Evolutionary conservation across 2,329 filamentous ascomycete species (phyloP), one percentile per base, ranked within the genome.

Genomic region (Arthrobotrys iridis): DNA sequence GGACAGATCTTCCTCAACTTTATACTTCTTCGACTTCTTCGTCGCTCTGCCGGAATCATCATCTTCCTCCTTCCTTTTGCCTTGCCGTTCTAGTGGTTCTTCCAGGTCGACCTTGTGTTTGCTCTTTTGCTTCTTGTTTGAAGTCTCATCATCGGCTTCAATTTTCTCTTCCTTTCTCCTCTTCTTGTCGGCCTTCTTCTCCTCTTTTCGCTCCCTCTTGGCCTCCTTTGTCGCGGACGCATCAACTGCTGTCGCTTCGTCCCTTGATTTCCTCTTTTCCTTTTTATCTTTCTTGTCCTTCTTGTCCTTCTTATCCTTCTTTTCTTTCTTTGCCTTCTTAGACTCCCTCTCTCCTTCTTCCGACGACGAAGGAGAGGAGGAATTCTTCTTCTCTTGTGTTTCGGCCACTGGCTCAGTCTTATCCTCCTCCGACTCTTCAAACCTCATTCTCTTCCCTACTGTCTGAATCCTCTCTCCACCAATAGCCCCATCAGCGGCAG

Each of bases 401-500:
- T 52, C 46, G 2, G 28, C 46, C 26, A 33, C 26, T 8, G 46
- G 50, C 10, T 55, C n/a, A n/a, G n/a, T 13, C 10, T 6, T 35
- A n/a, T 60, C 41, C 7, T 41, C 28, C 20, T 40, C 30, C 13
- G 18, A 2, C 2, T 67, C 68, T 5, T 67, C 55, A 18, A 40
- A 41, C 15, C 37, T 45, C 26, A 40, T 45, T 15, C 40, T 74
- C 46, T 74, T 74, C 11, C 70, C 63, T 6, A 74, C 70, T 8
- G 70, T 67, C 62, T 74, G 55, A 46, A 74, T 74, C 37, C 46
- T 50, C 35, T 62, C 70, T 10, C 70, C 68, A 33, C 46, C 46
- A 52, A 30, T n/a, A n/a, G 30, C 26, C 6, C 55, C 55, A 13
- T 30, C 20, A 43, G 33, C 18, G 18, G 24, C 28, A 15, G 18